Percentiles rank a stretch among this genome's conserved stretches.
Conservation (phyloP, 1,139 yeast genomes). For the Zygoascus hellenicus region DNA sequence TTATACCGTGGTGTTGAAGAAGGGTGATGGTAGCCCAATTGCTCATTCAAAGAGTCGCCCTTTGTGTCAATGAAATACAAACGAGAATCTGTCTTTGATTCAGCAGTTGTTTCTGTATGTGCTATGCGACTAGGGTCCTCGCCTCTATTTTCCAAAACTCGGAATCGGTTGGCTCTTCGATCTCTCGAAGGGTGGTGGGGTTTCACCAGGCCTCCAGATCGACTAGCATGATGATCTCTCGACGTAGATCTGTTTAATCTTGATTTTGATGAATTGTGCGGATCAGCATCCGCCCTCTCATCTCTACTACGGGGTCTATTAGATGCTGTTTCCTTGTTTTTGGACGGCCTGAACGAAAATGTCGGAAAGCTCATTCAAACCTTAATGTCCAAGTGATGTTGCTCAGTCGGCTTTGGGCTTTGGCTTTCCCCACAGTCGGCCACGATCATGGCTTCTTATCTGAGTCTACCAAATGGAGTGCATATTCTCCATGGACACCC, state of each 20-base stretch:
- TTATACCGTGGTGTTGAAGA: slow-evolving; percentile 5
- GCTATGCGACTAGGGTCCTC: too few relatives aligned
- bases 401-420: slow-evolving; percentile 1
- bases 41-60: too few relatives aligned
- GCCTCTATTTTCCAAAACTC: too few relatives aligned
- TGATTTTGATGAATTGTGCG: background rate
- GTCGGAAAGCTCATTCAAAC: slow-evolving; percentile 11
- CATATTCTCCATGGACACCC: background rate
- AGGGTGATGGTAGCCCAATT: too few relatives aligned
- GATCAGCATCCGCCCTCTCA: background rate
- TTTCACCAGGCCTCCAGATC: too few relatives aligned
- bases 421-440: background rate
- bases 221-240: background rate
- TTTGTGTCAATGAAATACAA: background rate
- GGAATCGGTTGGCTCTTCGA: too few relatives aligned
- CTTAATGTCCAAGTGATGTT: background rate
- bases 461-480: slow-evolving; percentile 2
- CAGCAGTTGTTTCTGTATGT: too few relatives aligned
- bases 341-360: slow-evolving; percentile 10
- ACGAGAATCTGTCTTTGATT: background rate
- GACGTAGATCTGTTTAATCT: background rate
- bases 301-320: background rate
- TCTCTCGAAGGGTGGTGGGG: too few relatives aligned
- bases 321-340: background rate
- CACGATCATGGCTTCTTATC: background rate